Conservation (phyloP, 2,329 filamentous ascomycete genomes). For the Fusarium domesticum region DNA sequence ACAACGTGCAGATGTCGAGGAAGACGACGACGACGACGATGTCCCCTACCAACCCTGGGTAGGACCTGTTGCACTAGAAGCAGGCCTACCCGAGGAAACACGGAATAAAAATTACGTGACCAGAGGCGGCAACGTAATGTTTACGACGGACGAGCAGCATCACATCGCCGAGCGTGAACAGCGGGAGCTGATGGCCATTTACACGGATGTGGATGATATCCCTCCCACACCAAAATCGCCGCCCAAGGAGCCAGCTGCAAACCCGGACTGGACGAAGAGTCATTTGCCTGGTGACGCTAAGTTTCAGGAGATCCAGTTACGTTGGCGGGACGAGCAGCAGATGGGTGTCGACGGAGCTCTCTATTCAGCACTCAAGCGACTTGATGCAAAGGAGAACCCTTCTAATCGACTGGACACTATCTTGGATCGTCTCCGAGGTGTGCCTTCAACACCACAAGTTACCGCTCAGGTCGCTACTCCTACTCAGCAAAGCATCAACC, state of each 20-base stretch:
- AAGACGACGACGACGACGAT: slow-evolving; percentile 59
- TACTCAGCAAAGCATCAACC: slow-evolving; percentile 7
- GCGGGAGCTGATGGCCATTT: slow-evolving; percentile 60
- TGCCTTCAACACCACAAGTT: slow-evolving; percentile 12
- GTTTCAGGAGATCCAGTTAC: slow-evolving; percentile 48
- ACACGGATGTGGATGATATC: slow-evolving; percentile 52
- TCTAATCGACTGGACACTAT: slow-evolving; percentile 41
- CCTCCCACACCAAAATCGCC: slow-evolving; percentile 57
- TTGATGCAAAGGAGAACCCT: slow-evolving; percentile 38
- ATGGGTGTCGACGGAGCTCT: slow-evolving; percentile 43
- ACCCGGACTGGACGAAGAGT: slow-evolving; percentile 29
- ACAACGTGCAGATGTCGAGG: slow-evolving; percentile 45
- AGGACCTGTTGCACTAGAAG: slow-evolving; percentile 45
- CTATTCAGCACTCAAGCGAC: slow-evolving; percentile 43
- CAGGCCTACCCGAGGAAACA: slow-evolving; percentile 44
- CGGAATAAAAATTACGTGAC: slow-evolving; percentile 51
- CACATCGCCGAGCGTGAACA: slow-evolving; percentile 56
- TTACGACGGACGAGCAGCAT: slow-evolving; percentile 55
- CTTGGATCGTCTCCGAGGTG: slow-evolving; percentile 35
- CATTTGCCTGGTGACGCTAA: slow-evolving; percentile 41
- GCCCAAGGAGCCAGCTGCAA: slow-evolving; percentile 32
- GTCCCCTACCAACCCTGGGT: slow-evolving; percentile 52
- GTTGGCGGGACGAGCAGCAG: slow-evolving; percentile 47
- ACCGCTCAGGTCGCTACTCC: slow-evolving; percentile 12
- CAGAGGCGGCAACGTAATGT: slow-evolving; percentile 49